Evolutionary conservation across 2,329 filamentous ascomycete species (phyloP), one percentile per base, ranked within the genome.

Genomic region (Colletotrichum falcatum): DNA sequence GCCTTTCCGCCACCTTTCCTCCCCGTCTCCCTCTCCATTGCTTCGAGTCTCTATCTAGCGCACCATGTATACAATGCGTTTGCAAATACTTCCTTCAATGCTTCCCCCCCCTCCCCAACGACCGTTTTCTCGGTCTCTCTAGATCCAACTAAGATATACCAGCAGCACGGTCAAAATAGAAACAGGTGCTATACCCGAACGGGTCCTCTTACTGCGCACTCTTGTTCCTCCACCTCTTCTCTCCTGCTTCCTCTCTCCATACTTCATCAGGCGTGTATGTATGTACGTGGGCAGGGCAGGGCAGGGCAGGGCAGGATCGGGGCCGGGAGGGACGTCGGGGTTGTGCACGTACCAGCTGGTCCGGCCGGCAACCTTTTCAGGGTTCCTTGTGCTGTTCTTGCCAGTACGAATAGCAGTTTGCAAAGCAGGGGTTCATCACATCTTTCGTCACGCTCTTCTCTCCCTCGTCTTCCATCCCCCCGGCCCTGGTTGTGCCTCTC

Each of bases 271-370:
- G 39, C 18, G 49, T 20, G 16, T 11, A 8, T 51, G 26, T 16
- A 8, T 30, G 49, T 8, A 14, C 3, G 20, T n/a, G 18, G 49
- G 49, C 7, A 30, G 26, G 26, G 49, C 26, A 11, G 56, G 16
- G 26, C 3, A 30, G 18, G 49, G 49, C 7, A 30, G 26, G 26
- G 49, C 26, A 11, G 56, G 26, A 18, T 30, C 28, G 59, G 28
- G 56, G 30, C 56, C 39, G 53, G 53, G 61, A 37, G 49, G 28
- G 48, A 58, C 28, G 44, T 58, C 35, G 51, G 58, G 46, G 12
- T 63, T 67, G 35, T 59, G 68, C 68, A 71, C 64, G 59, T 18
- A 71, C 64, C 68, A 59, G 42, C 60, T 48, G 26, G 30, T 35
- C 37, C 59, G 58, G 59, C 62, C 60, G 53, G 30, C 68, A 71